phyloP scores from a whole-genome alignment of 1,139 yeast species.

The Spencermartinsiella ligniputridi region DNA sequence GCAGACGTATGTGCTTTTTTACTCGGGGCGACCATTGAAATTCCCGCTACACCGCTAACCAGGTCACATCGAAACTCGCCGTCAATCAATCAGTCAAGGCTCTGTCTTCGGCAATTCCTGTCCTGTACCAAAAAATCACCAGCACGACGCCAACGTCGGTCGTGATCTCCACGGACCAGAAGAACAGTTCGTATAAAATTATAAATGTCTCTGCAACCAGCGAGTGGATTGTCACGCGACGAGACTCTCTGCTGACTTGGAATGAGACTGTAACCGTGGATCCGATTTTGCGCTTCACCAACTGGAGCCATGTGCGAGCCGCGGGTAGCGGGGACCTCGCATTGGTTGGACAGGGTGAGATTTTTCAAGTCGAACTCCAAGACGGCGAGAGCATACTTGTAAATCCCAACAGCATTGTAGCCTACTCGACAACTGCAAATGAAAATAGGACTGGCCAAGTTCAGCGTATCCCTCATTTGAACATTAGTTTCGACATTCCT shows the following conservation, averaged over 20 bases:
- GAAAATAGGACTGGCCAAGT: slow-evolving; percentile 4
- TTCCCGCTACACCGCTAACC: slow-evolving; percentile 1
- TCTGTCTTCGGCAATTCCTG: slow-evolving; percentile 21
- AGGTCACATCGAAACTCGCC: slow-evolving; percentile 19
- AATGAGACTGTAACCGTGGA: slow-evolving; percentile 11
- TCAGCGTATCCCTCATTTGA: slow-evolving; percentile 16
- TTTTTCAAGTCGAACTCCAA: slow-evolving; percentile 30
- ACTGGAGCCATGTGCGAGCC: slow-evolving; percentile 29
- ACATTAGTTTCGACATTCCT: slow-evolving; percentile 18
- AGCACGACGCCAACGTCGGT: slow-evolving; percentile 25
- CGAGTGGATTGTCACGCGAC: slow-evolving; percentile 32
- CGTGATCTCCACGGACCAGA: slow-evolving; percentile 14
- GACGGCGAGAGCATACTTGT: slow-evolving; percentile 29
- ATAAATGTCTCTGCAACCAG: slow-evolving; percentile 25
- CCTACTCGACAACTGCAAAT: slow-evolving; percentile 24
- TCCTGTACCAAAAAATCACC: slow-evolving; percentile 25
- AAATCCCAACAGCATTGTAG: slow-evolving; percentile 32
- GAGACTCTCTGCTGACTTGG: slow-evolving; percentile 35
- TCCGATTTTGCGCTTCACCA: slow-evolving; percentile 14
- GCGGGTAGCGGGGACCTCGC: slow-evolving; percentile 34
- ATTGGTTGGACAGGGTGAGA: slow-evolving; percentile 33
- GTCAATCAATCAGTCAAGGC: slow-evolving; percentile 18
- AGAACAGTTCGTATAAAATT: slow-evolving; percentile 20
- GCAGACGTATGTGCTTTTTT: slow-evolving; percentile 19
- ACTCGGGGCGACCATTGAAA: not conserved